These are phyloP conservation scores for Epichloe elymi DNA, from an alignment of 2,329 filamentous ascomycete species.

Conservation along the genomic window DNA sequence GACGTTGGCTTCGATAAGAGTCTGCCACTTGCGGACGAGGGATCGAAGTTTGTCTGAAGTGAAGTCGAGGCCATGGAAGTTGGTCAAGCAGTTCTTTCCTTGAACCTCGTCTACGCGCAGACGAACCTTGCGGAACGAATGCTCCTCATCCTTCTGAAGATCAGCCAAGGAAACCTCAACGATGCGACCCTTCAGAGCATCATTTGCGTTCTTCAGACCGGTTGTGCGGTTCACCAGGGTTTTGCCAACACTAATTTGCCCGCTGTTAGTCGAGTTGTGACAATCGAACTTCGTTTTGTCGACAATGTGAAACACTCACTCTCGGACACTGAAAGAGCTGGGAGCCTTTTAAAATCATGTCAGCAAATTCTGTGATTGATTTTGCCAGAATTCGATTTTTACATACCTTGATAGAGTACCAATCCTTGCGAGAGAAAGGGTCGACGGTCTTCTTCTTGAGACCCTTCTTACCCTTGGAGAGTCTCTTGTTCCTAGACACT, in stretches of 20 bases:
- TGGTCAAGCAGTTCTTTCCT: constrained; percentile 99
- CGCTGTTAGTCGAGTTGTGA: constrained; percentile 1
- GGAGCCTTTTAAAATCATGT: constrained; percentile 50
- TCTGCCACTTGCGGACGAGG: constrained; percentile 98
- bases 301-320: constrained; percentile 50
- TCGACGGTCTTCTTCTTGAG: constrained; percentile 99
- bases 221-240: constrained; percentile 98
- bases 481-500: constrained; percentile 82
- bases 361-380: neutral
- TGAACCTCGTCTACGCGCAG: constrained; percentile 97
- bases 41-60: constrained; percentile 99
- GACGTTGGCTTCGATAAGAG: constrained; percentile 97
- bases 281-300: neutral
- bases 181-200: constrained; percentile 96
- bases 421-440: constrained; percentile 97
- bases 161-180: constrained; percentile 98
- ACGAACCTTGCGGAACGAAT: constrained; percentile 99
- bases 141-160: constrained; percentile 99
- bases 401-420: constrained; percentile 89
- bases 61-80: constrained; percentile 99
- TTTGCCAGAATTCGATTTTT: too few species aligned
- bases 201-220: constrained; percentile 99
- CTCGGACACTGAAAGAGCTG: constrained; percentile 87
- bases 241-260: constrained; percentile 73
- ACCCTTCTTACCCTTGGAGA: constrained; percentile 99